A percentile compares a stretch with the other conserved stretches of the same genome.
Conservation (phyloP, 192 early-diverging fungal genomes). For the Coemansia biformis region DNA sequence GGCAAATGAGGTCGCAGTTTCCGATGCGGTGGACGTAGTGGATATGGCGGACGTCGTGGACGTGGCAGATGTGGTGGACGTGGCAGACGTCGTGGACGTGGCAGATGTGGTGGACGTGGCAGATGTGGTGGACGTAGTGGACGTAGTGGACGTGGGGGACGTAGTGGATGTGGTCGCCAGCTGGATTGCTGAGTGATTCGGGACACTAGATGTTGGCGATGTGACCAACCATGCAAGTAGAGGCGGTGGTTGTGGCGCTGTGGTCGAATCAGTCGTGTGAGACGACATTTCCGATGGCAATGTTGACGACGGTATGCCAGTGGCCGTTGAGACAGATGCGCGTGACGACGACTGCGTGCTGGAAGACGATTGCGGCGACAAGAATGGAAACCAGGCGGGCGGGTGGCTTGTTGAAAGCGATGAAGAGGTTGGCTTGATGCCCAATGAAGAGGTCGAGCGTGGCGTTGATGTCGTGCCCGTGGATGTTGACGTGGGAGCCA, state of each 20-base stretch:
- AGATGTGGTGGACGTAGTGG: neutral
- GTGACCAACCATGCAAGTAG: slow-evolving; percentile 1
- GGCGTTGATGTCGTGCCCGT: too few species aligned
- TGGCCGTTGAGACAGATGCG: neutral
- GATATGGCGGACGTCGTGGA: neutral
- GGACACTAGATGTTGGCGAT: too few species aligned
- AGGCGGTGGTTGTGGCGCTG: neutral
- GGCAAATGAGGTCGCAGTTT: too few species aligned
- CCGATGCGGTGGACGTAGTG: neutral
- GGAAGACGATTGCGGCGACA: neutral
- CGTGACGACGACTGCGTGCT: neutral
- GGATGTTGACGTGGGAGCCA: too few species aligned
- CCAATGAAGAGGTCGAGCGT: neutral
- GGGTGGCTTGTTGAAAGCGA: too few species aligned
- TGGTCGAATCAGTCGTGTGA: too few species aligned
- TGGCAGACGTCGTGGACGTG: neutral
- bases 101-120: neutral
- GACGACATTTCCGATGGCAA: too few species aligned
- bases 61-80: neutral
- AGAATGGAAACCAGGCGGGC: too few species aligned
- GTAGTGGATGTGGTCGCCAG: slow-evolving; percentile 2
- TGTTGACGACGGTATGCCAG: too few species aligned
- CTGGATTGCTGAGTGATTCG: too few species aligned
- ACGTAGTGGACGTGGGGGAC: neutral
- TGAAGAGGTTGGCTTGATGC: neutral